Base-by-base conservation (phyloP, 1,284 basidiomycete species). In the Ceratobasidium sp. region DNA sequence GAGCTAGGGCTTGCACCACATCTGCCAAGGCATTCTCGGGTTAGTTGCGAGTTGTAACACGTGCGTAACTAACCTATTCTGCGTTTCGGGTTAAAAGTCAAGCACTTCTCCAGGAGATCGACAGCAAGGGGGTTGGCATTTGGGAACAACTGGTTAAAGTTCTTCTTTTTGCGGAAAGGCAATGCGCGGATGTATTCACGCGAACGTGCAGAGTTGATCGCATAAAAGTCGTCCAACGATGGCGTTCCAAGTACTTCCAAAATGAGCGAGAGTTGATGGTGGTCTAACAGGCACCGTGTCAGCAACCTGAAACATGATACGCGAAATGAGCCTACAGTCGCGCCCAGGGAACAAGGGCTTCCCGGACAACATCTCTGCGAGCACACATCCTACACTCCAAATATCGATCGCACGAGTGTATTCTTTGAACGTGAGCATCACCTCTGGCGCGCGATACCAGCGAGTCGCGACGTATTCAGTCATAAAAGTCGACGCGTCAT, bases 301-400 rank as follows among this genome's bases (percentile, higher is more conserved):
- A 77, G 81, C 78, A 75, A 79, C 96, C 91, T 96, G 94, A 81
- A 95, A 95, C 0, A 38, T 11, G 88, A 90, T 72, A 88, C 91
- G 75, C 93, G 92, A 74, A 92, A 14, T 87, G 91, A 48, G 82
- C 83, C 3, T 89, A 62, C 38, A 98, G 82, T 98, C 96, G 21
- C 95, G 88, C 16, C 96, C 96, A 0, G 96, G 96, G 85, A 98
- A 98, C n/a, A 98, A 85, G 0, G 96, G 95, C 77, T 95, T 92
- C 23, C 95, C 92, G 2, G 89, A 92, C 5, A 98, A 84, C 95
- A 98, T 98, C 83, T 98, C 96, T 1, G 95, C 96, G 33, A 98
- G 86, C 79, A 98, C 96, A 80, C 96, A 98, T 4, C 96, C 96
- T 33, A 98, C 93, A 9, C 93, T 95, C 96, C 96, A 97, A 18